Evolutionary conservation across 2,329 filamentous ascomycete genomes (phyloP).

Genomic region (Microdochium paspali): DNA sequence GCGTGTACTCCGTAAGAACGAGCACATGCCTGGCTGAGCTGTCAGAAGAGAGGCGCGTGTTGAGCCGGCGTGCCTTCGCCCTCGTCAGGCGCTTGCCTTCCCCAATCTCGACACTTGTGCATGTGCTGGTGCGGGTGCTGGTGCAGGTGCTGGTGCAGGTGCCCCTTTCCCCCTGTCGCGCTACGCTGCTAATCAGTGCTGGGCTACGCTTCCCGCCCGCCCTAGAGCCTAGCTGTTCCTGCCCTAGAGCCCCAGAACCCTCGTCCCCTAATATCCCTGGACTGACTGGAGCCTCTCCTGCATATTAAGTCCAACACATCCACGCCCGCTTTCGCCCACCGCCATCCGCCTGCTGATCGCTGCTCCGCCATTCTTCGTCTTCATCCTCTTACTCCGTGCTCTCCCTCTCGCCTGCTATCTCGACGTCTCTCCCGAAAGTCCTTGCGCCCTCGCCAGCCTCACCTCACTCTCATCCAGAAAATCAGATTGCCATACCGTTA

Average conservation of each 20-base stretch:
- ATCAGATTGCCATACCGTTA: background rate
- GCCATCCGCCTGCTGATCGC: background rate
- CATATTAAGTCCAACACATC: background rate
- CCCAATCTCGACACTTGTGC: no score
- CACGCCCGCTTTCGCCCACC: background rate
- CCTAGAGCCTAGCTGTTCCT: no score
- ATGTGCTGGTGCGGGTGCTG: no score
- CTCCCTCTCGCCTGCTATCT: background rate
- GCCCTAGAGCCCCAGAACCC: no score
- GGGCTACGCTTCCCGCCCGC: background rate
- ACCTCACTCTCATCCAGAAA: background rate
- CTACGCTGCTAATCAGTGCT: background rate
- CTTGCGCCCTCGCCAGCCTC: no score
- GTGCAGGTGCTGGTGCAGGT: no score
- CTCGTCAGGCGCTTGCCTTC: no score
- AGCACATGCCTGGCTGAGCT: no score
- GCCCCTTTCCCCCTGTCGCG: background rate
- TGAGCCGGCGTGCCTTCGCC: no score
- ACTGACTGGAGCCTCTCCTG: background rate
- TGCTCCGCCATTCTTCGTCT: background rate
- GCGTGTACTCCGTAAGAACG: no score
- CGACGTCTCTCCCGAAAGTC: background rate
- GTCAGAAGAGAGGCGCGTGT: no score
- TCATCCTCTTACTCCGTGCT: background rate
- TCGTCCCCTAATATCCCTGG: background rate